Evolutionary conservation across 2,329 filamentous ascomycete genomes (phyloP), one percentile per base, ranked within the genome.

Genomic region (Ambrosiella xylebori): DNA sequence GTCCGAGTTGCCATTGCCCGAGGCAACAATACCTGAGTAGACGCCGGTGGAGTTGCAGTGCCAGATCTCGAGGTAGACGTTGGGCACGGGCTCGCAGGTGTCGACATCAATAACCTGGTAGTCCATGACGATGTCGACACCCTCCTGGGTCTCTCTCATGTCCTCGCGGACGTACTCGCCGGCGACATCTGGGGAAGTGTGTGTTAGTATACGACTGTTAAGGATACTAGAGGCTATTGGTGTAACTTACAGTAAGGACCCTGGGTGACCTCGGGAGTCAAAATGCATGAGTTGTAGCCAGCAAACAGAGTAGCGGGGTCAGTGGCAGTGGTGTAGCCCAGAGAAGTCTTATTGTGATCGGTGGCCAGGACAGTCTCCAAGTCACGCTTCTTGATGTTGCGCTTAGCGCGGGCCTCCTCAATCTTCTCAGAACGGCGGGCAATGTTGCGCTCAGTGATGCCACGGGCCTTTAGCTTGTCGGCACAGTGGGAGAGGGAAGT

Each of bases 261-360:
- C 63, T 76, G 68, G 2, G 74, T 78, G 13, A 74, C 73, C 62
- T 78, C 75, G 0, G 74, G 74, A 3, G 70, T 72, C 37, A 78
- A 67, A 11, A 77, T 68, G 59, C 76, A 79, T n/a, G 70, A 71
- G 17, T 65, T 66, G 60, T 70, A 70, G 45, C 66, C 66, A 2
- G 64, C 64, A 61, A 72, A 72, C 5, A 72, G 61, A 59, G 60
- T 66, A 35, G 64, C 57, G 6, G 65, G 63, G 15, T 66, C 64
- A 1, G 66, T 64, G 59, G 65, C 60, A 13, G 63, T 50, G 15
- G 65, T 66, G 61, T 70, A 71, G 2, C 62, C 63, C 2, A 65
- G 53, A 2, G 63, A 62, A 9, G 69, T 69, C 36, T 68, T 67
- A 58, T 67, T 66, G 62, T 74, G 70, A 15, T 65, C 65, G 11